Evolutionary conservation across 108 stramenopile genomes (phyloP), one percentile per base, ranked within the genome.

Genomic region (Cyclotella baltica): DNA sequence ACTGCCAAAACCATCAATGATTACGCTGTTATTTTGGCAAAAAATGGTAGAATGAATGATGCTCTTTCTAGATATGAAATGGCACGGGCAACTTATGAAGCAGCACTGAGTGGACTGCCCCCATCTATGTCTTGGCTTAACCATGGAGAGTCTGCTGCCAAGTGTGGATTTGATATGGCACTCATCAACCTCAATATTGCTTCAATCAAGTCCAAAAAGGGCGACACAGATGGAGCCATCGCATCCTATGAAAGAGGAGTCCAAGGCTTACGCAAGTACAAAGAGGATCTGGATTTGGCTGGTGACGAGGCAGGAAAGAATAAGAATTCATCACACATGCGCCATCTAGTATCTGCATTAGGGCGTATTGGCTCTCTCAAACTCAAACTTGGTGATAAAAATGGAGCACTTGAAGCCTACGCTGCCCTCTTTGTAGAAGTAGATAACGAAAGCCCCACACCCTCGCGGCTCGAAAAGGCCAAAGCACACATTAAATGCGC

Each of bases 401-500:
- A 72, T 58, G 94, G 92, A 35, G 92, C 94, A 10, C 62, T 95
- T 70, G 83, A 89, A 69, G 91, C 90, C 0, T 95, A 92, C 71
- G 76, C 77, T 38, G 73, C 78, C 35, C 76, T 95, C 28, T 83
- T 95, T 47, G 74, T 82, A 51, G 88, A 92, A 70, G 91, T 93
- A 4, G 89, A 90, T 23, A 73, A 43, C 23, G 86, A 89, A 55
- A 93, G 92, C 68, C 92, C 94, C 16, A 69, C 82, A 19, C 84
- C 92, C 28, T 93, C 92, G 3, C 75, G 88, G n/a, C 88, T 86
- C 8, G 94, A 95, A 62, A 89, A 89, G 62, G 94, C 92, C 23
- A 95, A 95, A 75, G 94, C 92, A 22, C 90, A 92, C 56, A 91
- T 95, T 53, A 95, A 95, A 65, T 93, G 92, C 68, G 94, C 94